Percentiles rank a stretch among this genome's conserved stretches.
These are phyloP conservation scores for Hymenoscyphus scutula DNA, from an alignment of 2,329 filamentous ascomycete species.

Conservation along the genomic window DNA sequence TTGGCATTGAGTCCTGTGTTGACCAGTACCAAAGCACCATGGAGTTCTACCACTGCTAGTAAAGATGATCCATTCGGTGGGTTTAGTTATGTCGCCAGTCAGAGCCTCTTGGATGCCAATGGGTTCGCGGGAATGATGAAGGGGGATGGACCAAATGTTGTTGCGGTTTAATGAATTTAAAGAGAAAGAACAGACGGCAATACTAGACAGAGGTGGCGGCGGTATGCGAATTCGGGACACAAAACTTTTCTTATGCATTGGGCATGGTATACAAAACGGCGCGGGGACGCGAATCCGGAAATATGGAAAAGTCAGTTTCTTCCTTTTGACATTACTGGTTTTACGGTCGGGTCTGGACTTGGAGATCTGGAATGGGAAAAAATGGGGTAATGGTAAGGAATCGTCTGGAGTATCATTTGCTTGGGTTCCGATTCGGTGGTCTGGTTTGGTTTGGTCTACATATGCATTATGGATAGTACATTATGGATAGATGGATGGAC, in stretches of 20 bases:
- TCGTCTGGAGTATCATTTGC: neutral
- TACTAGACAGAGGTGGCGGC: too few species aligned
- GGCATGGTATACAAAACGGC: neutral
- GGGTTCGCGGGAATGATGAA: slow-evolving; percentile 23
- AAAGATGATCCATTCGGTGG: slow-evolving; percentile 36
- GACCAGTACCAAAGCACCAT: slow-evolving; percentile 34
- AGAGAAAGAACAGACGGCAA: too few species aligned
- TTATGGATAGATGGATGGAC: neutral
- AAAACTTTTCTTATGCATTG: neutral
- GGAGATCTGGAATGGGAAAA: neutral
- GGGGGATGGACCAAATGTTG: neutral
- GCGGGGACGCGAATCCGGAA: neutral
- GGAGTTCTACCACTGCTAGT: slow-evolving; percentile 23
- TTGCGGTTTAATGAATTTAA: neutral
- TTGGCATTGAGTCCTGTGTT: slow-evolving; percentile 74
- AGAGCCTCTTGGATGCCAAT: slow-evolving; percentile 35
- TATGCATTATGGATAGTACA: neutral
- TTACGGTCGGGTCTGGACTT: neutral
- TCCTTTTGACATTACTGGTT: neutral
- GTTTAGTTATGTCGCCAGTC: slow-evolving; percentile 38
- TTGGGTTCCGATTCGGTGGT: neutral
- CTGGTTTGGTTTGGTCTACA: neutral
- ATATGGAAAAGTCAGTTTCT: neutral
- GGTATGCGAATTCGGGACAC: neutral
- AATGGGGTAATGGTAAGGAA: neutral